phyloP scores from a whole-genome alignment of 2,329 filamentous ascomycete species.

The Pestalotiopsis sp. region DNA sequence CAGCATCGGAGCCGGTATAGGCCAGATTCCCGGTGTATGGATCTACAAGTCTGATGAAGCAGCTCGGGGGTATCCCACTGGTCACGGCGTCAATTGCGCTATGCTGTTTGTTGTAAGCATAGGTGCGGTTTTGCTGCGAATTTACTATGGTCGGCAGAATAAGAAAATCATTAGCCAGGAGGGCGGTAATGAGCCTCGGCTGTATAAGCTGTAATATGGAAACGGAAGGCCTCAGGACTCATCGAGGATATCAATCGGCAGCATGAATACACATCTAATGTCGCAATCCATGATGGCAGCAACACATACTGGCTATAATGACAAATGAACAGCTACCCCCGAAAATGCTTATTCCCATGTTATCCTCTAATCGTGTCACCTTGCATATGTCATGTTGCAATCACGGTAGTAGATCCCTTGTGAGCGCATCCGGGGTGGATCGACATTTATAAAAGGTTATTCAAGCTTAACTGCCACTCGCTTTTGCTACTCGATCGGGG shows the following conservation, averaged over 20 bases:
- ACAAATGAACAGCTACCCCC: too few species aligned
- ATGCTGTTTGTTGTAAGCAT: constrained; percentile 33
- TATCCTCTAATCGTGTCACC: neutral
- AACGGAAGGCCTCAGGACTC: neutral
- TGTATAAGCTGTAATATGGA: constrained; percentile 39
- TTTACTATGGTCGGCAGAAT: constrained; percentile 58
- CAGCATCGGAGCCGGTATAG: constrained; percentile 65
- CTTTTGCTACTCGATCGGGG: neutral
- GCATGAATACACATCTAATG: too few species aligned
- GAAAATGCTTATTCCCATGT: neutral
- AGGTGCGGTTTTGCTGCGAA: constrained; percentile 40
- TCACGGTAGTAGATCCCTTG: neutral
- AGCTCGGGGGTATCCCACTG: constrained; percentile 65
- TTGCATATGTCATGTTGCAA: neutral
- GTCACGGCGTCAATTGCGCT: constrained; percentile 60
- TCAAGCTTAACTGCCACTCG: neutral
- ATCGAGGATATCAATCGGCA: too few species aligned
- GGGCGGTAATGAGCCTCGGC: constrained; percentile 34
- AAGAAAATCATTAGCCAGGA: constrained; percentile 34
- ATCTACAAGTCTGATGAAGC: constrained; percentile 70
- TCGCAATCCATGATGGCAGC: too few species aligned
- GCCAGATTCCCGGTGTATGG: constrained; percentile 75
- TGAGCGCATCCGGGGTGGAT: neutral
- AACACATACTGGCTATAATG: too few species aligned
- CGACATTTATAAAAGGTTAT: neutral